phyloP scores from a whole-genome alignment of 805 yeast genomes.

The Metschnikowia hibisci region DNA sequence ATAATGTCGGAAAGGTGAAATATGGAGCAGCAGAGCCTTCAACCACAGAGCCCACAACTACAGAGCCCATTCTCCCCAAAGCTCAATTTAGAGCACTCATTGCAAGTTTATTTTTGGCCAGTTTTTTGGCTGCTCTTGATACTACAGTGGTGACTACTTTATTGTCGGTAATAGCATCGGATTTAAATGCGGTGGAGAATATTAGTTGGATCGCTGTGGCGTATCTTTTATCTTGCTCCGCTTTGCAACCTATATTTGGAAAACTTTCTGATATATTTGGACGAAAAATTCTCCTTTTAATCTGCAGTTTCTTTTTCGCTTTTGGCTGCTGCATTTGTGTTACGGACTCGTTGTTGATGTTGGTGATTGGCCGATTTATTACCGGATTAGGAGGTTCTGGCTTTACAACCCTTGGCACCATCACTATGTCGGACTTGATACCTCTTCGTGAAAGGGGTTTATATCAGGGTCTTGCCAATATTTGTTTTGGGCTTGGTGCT shows the following conservation, averaged over 20 bases:
- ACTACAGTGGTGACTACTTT: conserved; percentile 65
- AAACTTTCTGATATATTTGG: conserved; percentile 72
- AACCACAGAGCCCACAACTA: neutral
- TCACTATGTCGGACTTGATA: conserved; percentile 71
- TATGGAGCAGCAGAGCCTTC: neutral
- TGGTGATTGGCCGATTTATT: conserved; percentile 61
- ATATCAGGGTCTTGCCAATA: conserved; percentile 78
- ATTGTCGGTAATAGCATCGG: conserved; percentile 63
- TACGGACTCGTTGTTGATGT: conserved; percentile 42
- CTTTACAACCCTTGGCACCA: conserved; percentile 67
- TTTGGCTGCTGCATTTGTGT: conserved; percentile 55
- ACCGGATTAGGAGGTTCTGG: conserved; percentile 96
- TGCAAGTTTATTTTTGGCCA: conserved; percentile 31
- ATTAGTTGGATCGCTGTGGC: conserved; percentile 75
- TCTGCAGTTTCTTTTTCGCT: conserved; percentile 54
- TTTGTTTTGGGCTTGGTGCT: conserved; percentile 69
- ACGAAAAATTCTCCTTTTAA: conserved; percentile 47
- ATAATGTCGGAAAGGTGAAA: neutral
- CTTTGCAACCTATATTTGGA: conserved; percentile 72
- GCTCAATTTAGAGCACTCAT: conserved; percentile 28
- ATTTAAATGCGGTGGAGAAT: conserved; percentile 57
- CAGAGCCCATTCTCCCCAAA: conserved; percentile 18
- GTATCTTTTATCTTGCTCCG: conserved; percentile 62
- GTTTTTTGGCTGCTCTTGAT: conserved; percentile 63
- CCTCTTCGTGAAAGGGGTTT: conserved; percentile 74